Evolutionary conservation across 2,329 filamentous ascomycete genomes (phyloP), one percentile per base, ranked within the genome.

Genomic region (Coleophoma eucalyptorum): DNA sequence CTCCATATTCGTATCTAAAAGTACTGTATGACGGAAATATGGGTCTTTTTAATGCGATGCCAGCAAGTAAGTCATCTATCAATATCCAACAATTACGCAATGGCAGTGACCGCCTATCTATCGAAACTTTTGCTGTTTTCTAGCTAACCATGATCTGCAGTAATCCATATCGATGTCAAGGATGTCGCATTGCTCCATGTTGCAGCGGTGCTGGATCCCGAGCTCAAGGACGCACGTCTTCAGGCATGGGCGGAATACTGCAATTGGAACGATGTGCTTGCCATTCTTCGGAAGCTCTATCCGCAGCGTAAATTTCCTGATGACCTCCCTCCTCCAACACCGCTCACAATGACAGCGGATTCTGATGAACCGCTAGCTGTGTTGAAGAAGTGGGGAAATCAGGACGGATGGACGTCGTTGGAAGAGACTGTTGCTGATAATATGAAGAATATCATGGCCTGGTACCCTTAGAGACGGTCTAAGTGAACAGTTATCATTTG

Each of bases 111-210:
- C 11, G 43, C 19, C 18, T 7, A 16, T 15, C 16, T 48, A 19
- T 40, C 15, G 31, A 26, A 2, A 26, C 26, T 26, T 26, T 8
- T 26, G 26, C 26, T 7, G 10, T 26, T 26, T 26, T 8, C 26
- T 8, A 5, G 4, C 26, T 26, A 8, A 26, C 26, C 10, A 15
- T 42, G 15, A 20, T 20, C 15, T 26, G 26, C 49, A 42, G 46
- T 60, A 13, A 32, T 18, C 15, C 16, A 55, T 20, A 45, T 65
- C 5, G 51, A 63, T 20, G 58, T 61, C 2, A 46, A 50, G 12
- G 63, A 66, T 41, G 20, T 48, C 15, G 62, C 59, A 6, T 38
- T 55, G 12, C 49, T 67, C 10, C 64, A 67, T 43, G 53, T 61
- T 3, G 61, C 59, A 1, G 64, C 58, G 5, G 41, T 62, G 5